These are phyloP conservation scores for Podospora pseudocomata DNA, from an alignment of 495 filamentous ascomycete species.

Conservation along the genomic window DNA sequence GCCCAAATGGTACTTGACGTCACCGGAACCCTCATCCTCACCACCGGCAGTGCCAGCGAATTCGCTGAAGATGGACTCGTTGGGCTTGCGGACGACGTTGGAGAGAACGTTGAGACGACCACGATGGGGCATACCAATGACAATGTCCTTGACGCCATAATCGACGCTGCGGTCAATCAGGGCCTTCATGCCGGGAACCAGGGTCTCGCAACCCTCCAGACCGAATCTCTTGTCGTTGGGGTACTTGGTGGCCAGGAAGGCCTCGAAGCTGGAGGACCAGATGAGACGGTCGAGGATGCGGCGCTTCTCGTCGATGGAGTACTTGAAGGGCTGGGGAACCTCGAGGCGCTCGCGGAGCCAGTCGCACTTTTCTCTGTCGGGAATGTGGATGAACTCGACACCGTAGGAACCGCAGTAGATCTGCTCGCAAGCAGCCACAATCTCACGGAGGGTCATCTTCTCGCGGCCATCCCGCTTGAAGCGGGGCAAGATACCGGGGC, in stretches of 20 bases:
- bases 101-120: slow-evolving; percentile 96
- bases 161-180: slow-evolving; percentile 97
- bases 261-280: slow-evolving; percentile 95
- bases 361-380: slow-evolving; percentile 94
- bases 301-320: slow-evolving; percentile 95
- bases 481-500: slow-evolving; percentile 91
- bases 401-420: slow-evolving; percentile 97
- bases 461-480: slow-evolving; percentile 83
- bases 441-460: slow-evolving; percentile 96
- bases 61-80: slow-evolving; percentile 99
- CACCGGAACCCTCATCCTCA: slow-evolving; percentile 92
- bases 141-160: slow-evolving; percentile 96
- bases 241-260: slow-evolving; percentile 92
- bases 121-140: slow-evolving; percentile 99
- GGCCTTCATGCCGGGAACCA: slow-evolving; percentile 99
- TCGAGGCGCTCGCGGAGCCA: slow-evolving; percentile 95
- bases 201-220: slow-evolving; percentile 90
- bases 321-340: slow-evolving; percentile 89
- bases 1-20: slow-evolving; percentile 98
- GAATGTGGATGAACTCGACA: slow-evolving; percentile 97
- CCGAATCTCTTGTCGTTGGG: slow-evolving; percentile 99
- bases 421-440: slow-evolving; percentile 86
- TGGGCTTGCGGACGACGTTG: slow-evolving; percentile 97
- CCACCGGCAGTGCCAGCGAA: slow-evolving; percentile 87
- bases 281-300: slow-evolving; percentile 95